Base-by-base conservation (phyloP, 73 alveolate species). In the Tetrahymena borealis region DNA sequence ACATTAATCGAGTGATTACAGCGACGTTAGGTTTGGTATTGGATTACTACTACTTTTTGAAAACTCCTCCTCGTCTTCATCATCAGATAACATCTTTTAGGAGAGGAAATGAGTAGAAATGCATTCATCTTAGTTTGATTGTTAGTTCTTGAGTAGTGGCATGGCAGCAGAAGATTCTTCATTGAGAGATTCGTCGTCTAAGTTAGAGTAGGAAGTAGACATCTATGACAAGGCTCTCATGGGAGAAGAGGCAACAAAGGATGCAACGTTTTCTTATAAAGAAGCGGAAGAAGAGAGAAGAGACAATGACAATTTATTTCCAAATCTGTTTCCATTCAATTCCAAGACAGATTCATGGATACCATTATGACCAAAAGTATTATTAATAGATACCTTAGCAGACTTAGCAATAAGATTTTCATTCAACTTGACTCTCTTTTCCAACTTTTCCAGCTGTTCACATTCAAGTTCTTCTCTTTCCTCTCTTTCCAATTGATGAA, bases 261-360 rank as follows among this genome's bases (percentile, higher is more conserved):
- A 18, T 18, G 78, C 85, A 60, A 10, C 28, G 85, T 60, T 60
- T 60, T 60, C 85, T 60, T 60, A 60, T 60, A 60, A 60, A 60
- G 85, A 60, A 60, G 85, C 85, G 35, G 37, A 60, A 60, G 85
- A 60, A 60, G 85, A 60, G 85, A 60, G 85, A 60, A 60, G 85
- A 18, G 85, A 60, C 28, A 60, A 60, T 32, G 85, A 60, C 85
- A 60, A 60, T 24, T 60, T 60, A 60, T 24, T 60, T 2, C 37
- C 85, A 60, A 60, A 60, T 60, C 85, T 35, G 85, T 60, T 60
- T 60, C 85, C 85, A 60, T 60, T 60, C 85, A 15, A 60, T 60
- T 60, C 85, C 85, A 60, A 60, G 85, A 60, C 85, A 60, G 85
- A 60, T 60, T 60, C 85, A 60, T 60, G 85, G 85, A 24, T 60